Evolutionary conservation across 495 filamentous ascomycete species (phyloP), one percentile per base, ranked within the genome.

Genomic region (Aspergillus affinis): DNA sequence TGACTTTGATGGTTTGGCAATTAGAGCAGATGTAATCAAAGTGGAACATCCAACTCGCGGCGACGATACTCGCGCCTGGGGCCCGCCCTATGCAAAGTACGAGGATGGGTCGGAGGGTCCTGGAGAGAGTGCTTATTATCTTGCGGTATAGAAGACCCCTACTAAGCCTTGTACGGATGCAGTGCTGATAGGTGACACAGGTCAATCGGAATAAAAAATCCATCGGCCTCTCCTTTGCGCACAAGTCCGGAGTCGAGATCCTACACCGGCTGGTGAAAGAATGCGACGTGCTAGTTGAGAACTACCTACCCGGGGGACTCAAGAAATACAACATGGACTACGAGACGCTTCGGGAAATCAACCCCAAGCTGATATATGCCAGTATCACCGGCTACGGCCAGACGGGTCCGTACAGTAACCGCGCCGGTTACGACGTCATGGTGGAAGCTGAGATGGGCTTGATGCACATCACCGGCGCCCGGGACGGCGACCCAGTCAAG

Each of bases 401-500:
- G 72, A 96, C 90, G 2, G 94, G 94, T 0, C 95, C 95, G 0
- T 97, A 96, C 72, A 87, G 88, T 18, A 84, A 86, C 50, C 84
- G 95, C 7, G 92, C 94, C 9, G 94, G 94, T 12, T 98, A 98
- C 78, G 94, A 98, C 74, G 95, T 98, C 58, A 98, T 98, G 92
- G 95, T 98, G 0, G 94, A 98, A 74, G 95, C 93, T 47, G 94
- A 98, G 72, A 91, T 98, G 79, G 94, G 94, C 6, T 69, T 98
- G 57, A 98, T 98, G 94, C 95, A 98, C 70, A 98, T 98, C 56
- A 98, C 94, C 0, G 94, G 94, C 12, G 80, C 81, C 47, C 77
- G 90, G 63, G 91, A 96, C 58, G 91, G 94, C 0, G 90, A 92
- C 2, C 95, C 95, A 0, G 95, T 97, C 15, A 98, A 98, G 75